These are phyloP conservation scores for Nothophytophthora sp. DNA, from an alignment of 352 stramenopile species.

Conservation along the genomic window DNA sequence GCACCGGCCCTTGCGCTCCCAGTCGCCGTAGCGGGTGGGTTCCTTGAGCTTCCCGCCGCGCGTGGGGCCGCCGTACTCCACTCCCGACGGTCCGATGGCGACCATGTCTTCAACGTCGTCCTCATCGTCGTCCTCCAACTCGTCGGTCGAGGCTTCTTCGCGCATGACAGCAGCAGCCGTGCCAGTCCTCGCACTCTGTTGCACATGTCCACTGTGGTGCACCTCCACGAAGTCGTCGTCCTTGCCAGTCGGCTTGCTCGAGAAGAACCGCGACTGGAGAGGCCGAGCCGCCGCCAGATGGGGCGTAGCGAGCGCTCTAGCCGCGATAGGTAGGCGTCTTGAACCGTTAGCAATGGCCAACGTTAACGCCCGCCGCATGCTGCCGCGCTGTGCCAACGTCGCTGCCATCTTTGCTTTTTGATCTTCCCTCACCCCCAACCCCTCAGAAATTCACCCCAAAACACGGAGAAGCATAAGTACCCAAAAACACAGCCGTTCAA, in stretches of 20 bases:
- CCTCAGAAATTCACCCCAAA: background rate
- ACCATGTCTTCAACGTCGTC: constrained; percentile 96
- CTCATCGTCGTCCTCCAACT: constrained; percentile 78
- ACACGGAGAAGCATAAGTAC: too few relatives aligned
- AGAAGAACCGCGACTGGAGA: constrained; percentile 24
- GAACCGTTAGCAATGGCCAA: background rate
- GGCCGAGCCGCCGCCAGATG: background rate
- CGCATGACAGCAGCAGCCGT: constrained; percentile 4
- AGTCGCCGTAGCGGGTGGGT: constrained; percentile 97
- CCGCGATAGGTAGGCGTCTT: background rate
- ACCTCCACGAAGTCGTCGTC: constrained; percentile 45
- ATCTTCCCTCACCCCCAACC: constrained; percentile 7
- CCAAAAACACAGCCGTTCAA: too few relatives aligned
- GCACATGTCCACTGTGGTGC: constrained; percentile 17
- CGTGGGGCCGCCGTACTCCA: constrained; percentile 94
- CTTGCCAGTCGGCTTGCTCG: constrained; percentile 20
- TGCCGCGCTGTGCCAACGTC: constrained; percentile 20
- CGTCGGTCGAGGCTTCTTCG: constrained; percentile 16
- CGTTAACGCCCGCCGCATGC: constrained; percentile 7
- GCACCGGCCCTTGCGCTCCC: constrained; percentile 97
- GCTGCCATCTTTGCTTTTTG: background rate
- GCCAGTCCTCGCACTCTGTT: constrained; percentile 22
- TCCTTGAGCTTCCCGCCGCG: constrained; percentile 93
- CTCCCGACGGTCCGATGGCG: constrained; percentile 82
- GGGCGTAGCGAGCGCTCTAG: background rate